Evolutionary conservation across 257 asterid genomes (phyloP).

Genomic region (Solanum appendiculatum): DNA sequence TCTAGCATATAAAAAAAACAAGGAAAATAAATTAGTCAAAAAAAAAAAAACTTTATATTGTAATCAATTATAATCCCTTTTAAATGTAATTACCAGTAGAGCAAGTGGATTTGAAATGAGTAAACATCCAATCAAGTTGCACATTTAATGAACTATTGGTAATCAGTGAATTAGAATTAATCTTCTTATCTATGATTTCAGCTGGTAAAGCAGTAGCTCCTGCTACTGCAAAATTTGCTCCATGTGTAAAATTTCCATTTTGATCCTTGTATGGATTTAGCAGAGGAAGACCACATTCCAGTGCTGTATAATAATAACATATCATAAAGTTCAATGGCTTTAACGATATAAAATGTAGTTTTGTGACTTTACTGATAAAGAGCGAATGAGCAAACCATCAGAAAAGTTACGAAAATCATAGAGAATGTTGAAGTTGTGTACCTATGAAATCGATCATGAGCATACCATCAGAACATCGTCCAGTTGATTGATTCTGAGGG

Average conservation of each 20-base stretch:
- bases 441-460: conserved; percentile 12
- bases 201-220: conserved; percentile 16
- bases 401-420: not conserved
- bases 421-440: not conserved
- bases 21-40: not conserved
- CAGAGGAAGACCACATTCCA: conserved; percentile 5
- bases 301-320: not conserved
- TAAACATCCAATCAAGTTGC: conserved; percentile 12
- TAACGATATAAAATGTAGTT: not conserved
- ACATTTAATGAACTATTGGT: conserved; percentile 9
- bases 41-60: not conserved
- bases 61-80: not conserved
- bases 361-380: not conserved
- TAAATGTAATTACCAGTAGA: not conserved
- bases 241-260: conserved; percentile 2
- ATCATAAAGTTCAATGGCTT: not conserved
- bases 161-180: not conserved
- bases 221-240: conserved; percentile 15
- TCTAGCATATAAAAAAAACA: not conserved
- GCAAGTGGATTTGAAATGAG: conserved; percentile 18
- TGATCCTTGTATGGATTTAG: conserved; percentile 3
- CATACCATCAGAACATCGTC: conserved; percentile 15
- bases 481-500: not conserved
- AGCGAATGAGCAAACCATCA: not conserved
- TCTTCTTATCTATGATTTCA: not conserved